Conservation (phyloP, 495 filamentous ascomycete species). For the Bacidia rubella region DNA sequence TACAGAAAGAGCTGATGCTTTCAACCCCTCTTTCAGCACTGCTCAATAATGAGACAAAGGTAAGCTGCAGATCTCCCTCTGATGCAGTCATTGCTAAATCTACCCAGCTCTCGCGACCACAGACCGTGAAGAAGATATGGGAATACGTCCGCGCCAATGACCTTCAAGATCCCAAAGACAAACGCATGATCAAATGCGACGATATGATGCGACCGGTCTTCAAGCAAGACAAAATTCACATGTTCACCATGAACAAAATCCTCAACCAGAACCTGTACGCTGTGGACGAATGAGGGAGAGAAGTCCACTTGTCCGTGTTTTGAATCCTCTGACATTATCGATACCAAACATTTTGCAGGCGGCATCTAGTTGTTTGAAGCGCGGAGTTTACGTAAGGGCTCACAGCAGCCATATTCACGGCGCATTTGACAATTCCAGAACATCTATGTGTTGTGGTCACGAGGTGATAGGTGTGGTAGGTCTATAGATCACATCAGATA, state of each 20-base stretch:
- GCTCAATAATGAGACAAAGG: conserved; percentile 46
- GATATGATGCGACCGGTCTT: conserved; percentile 81
- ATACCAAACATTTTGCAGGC: background rate
- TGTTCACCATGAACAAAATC: conserved; percentile 96
- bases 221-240: conserved; percentile 79
- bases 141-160: conserved; percentile 75
- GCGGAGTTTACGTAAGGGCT: background rate
- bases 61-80: conserved; percentile 20
- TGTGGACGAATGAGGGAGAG: conserved; percentile 38
- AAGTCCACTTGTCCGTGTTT: background rate
- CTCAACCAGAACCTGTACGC: conserved; percentile 54
- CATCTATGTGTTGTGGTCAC: too few relatives aligned
- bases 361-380: background rate
- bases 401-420: background rate
- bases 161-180: conserved; percentile 81
- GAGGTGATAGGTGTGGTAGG: too few relatives aligned
- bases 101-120: conserved; percentile 71
- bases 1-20: conserved; percentile 52
- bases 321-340: background rate
- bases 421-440: background rate
- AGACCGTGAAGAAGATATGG: conserved; percentile 94
- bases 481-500: too few relatives aligned
- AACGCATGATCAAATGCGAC: conserved; percentile 85
- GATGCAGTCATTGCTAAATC: background rate
- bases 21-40: conserved; percentile 52